These are phyloP conservation scores for Quercus lobata DNA, from an alignment of 331 rosid genomes.

Conservation along the genomic window DNA sequence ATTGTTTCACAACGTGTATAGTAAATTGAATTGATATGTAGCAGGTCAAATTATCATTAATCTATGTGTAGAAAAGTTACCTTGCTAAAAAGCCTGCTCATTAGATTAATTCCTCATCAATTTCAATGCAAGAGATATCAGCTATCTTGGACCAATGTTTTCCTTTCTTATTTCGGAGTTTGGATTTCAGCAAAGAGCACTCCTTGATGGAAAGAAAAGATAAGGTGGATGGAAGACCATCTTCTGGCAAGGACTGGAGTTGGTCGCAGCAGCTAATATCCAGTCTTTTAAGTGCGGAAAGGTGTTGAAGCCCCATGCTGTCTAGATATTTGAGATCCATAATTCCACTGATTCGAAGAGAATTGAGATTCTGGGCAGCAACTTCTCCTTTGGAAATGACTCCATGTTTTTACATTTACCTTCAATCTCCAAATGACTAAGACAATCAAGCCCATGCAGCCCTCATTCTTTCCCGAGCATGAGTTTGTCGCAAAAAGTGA, in stretches of 20 bases:
- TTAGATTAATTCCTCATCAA: not conserved
- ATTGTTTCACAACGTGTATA: too few relatives aligned
- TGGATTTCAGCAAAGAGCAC: not conserved
- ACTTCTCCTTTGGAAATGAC: slow-evolving; percentile 21
- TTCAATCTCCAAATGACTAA: not conserved
- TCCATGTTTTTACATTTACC: not conserved
- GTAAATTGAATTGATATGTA: too few relatives aligned
- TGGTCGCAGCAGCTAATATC: rapidly evolving
- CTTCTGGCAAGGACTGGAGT: slow-evolving; percentile 13
- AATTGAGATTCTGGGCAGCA: slow-evolving; percentile 15
- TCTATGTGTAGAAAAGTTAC: too few relatives aligned
- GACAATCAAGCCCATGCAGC: not conserved
- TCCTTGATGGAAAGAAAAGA: rapidly evolving
- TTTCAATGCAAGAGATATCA: not conserved
- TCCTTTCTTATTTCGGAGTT: not conserved
- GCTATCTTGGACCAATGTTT: not conserved
- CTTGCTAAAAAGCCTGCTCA: not conserved
- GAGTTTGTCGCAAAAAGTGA: slow-evolving; percentile 26
- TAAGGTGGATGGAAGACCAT: slow-evolving; percentile 7
- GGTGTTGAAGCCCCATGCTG: slow-evolving; percentile 8
- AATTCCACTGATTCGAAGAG: too few relatives aligned
- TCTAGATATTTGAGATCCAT: not conserved
- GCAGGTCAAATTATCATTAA: too few relatives aligned
- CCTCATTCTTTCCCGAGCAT: not conserved
- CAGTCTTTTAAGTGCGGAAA: slow-evolving; percentile 4